phyloP scores from a whole-genome alignment of 768 basidiomycete genomes.

The Pisolithus sp. region DNA sequence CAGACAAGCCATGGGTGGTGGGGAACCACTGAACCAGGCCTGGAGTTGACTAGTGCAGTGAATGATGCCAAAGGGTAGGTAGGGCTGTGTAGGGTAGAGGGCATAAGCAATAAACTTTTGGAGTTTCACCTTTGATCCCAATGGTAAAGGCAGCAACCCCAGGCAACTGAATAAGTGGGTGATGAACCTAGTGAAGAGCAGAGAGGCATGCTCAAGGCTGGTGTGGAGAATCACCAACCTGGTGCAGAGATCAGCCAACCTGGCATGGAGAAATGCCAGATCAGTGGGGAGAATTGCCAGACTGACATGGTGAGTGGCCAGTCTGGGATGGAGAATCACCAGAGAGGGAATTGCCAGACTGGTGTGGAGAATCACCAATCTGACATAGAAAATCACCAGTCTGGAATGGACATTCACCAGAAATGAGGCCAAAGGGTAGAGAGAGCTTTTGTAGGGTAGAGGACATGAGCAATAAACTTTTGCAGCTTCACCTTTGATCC shows the following conservation, averaged over 20 bases:
- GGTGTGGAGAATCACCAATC: no score
- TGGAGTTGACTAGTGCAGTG: constrained; percentile 47
- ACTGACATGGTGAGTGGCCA: no score
- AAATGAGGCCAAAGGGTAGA: constrained; percentile 38
- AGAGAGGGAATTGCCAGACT: no score
- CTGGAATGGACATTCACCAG: no score
- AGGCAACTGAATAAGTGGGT: constrained; percentile 83
- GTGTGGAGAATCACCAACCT: no score
- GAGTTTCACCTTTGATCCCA: constrained; percentile 29
- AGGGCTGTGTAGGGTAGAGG: constrained; percentile 58
- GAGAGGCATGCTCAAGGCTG: constrained; percentile 47
- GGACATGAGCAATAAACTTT: constrained; percentile 59
- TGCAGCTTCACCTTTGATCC: constrained; percentile 35
- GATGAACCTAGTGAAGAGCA: constrained; percentile 72
- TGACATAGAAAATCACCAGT: no score
- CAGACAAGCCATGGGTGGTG: constrained; percentile 68
- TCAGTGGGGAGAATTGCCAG: no score
- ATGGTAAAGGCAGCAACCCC: constrained; percentile 54
- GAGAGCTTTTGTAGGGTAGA: constrained; percentile 64
- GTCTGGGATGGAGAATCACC: no score
- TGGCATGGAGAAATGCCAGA: no score
- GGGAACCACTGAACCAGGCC: constrained; percentile 66
- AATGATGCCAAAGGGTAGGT: constrained; percentile 40
- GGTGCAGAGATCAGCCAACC: no score
- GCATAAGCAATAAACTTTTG: constrained; percentile 65